Conservation (phyloP, 1,139 yeast species). For the Lipomyces yarrowii region DNA sequence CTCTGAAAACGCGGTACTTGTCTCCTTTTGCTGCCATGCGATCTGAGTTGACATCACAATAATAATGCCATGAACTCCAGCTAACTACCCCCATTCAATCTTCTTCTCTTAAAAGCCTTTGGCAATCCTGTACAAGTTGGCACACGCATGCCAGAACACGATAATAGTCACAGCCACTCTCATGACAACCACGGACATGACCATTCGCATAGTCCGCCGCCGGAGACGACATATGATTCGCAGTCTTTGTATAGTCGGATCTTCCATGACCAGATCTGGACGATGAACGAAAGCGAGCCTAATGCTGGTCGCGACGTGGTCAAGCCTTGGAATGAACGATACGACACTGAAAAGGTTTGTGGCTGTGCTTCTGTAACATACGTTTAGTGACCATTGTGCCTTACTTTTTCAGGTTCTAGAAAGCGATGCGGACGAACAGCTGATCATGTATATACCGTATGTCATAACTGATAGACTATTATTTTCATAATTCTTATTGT, state of each 20-base stretch:
- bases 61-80: background rate
- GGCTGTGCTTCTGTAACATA: background rate
- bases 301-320: conserved; percentile 51
- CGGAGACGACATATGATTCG: conserved; percentile 69
- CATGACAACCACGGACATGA: conserved; percentile 35
- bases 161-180: conserved; percentile 8
- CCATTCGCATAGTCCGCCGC: conserved; percentile 56
- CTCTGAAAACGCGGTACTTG: background rate
- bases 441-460: conserved; percentile 64
- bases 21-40: background rate
- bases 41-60: background rate
- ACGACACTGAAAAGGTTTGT: conserved; percentile 40
- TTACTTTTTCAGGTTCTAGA: conserved; percentile 51
- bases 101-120: background rate
- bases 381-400: no score
- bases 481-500: background rate
- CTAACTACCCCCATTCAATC: background rate
- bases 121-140: background rate
- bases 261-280: conserved; percentile 61
- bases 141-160: conserved; percentile 17
- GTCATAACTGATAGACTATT: background rate
- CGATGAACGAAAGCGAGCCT: conserved; percentile 63
- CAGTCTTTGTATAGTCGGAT: conserved; percentile 69
- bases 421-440: conserved; percentile 82
- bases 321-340: conserved; percentile 56